These are phyloP conservation scores for Malus orientalis DNA, from an alignment of 306 rosid genomes.

Conservation along the genomic window DNA sequence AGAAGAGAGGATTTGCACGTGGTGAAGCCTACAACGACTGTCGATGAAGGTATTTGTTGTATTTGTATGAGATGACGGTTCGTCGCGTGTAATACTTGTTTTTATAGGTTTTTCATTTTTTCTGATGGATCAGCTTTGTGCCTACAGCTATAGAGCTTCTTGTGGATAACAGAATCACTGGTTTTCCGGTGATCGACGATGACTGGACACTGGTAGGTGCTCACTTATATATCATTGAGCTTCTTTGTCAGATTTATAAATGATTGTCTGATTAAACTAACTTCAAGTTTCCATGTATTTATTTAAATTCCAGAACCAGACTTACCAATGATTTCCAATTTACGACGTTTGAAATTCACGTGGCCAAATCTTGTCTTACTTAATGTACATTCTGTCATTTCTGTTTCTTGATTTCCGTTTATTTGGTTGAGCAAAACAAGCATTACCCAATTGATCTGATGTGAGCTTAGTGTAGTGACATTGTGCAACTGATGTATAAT, in stretches of 20 bases:
- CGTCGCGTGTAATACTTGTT: not conserved
- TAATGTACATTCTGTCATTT: not conserved
- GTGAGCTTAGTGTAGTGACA: not conserved
- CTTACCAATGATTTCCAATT: not conserved
- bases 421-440: not conserved
- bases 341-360: not conserved
- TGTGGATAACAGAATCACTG: slow-evolving; percentile 89
- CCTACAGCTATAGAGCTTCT: slow-evolving; percentile 75
- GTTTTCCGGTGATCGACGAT: slow-evolving; percentile 88
- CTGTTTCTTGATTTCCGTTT: not conserved
- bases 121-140: slow-evolving; percentile 24
- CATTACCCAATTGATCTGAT: not conserved
- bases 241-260: not conserved
- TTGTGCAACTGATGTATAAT: slow-evolving; percentile 15
- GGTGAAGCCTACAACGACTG: slow-evolving; percentile 82
- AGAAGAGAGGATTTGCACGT: slow-evolving; percentile 59
- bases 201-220: slow-evolving; percentile 78
- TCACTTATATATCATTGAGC: slow-evolving; percentile 9
- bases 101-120: not conserved
- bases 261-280: too few species aligned
- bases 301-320: not conserved
- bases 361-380: not conserved
- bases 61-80: not conserved
- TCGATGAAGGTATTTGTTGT: slow-evolving; percentile 66
- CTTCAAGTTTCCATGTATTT: not conserved